A percentile compares a stretch with the other conserved stretches of the same genome.
Conservation (phyloP, 2,329 filamentous ascomycete species). For the Immersiporthe knoxdaviesiana region DNA sequence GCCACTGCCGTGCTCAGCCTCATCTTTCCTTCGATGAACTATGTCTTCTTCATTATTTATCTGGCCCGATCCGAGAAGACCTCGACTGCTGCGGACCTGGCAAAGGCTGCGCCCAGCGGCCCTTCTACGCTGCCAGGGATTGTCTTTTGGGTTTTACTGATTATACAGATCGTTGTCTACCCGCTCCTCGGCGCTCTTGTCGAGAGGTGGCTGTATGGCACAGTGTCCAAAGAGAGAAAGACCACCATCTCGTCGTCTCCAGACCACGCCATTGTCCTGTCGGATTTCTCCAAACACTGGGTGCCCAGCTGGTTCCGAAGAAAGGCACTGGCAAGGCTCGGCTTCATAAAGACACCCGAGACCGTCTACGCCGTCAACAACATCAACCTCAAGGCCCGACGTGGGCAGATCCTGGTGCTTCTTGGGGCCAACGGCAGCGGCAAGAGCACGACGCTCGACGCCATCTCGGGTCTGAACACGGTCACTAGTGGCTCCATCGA, state of each 20-base stretch:
- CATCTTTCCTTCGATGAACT: conserved; percentile 86
- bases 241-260: conserved; percentile 25
- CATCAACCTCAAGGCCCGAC: conserved; percentile 70
- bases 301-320: conserved; percentile 62
- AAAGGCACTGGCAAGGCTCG: conserved; percentile 21
- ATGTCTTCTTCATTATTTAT: conserved; percentile 77
- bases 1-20: conserved; percentile 72
- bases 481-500: conserved; percentile 76
- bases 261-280: conserved; percentile 67
- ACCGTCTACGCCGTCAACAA: conserved; percentile 79
- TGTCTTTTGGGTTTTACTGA: conserved; percentile 68
- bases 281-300: conserved; percentile 79
- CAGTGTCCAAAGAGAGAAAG: conserved; percentile 61
- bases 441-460: conserved; percentile 87
- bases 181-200: conserved; percentile 75
- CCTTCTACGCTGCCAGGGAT: conserved; percentile 59
- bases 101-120: conserved; percentile 63
- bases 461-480: conserved; percentile 80
- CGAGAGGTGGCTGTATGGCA: conserved; percentile 77
- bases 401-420: conserved; percentile 83
- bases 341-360: conserved; percentile 39
- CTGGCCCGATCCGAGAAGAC: conserved; percentile 76
- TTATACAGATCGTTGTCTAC: conserved; percentile 78
- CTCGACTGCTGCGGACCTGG: conserved; percentile 62
- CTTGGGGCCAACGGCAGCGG: conserved; percentile 89